Evolutionary conservation across 768 basidiomycete species (phyloP), one percentile per base, ranked within the genome.

Genomic region (Pisolithus albus): DNA sequence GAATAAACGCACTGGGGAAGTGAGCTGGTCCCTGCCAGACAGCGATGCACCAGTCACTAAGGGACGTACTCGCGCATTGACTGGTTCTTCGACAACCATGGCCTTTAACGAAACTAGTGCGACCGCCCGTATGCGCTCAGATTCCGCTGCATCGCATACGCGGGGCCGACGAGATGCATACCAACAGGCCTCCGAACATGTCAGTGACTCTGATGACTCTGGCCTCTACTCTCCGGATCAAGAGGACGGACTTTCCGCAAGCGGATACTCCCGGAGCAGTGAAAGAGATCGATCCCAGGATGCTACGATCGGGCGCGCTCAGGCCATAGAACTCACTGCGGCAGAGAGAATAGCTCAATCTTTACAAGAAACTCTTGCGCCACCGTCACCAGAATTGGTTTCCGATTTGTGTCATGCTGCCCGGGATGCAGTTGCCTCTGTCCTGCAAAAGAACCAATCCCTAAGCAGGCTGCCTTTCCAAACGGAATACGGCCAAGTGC

Each of bases 191-290:
- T 57, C 64, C 24, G 72, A 75, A 39, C 77, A 78, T 48, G 68
- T 78, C 49, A 88, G 88, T 61, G 78, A 83, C 61, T 91, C 88
- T 9, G 90, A 92, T 59, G 84, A 86, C 61, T 91, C 88, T 9
- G 87, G 86, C 4, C 52, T 64, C 32, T 70, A 68, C 46, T 68
- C 66, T 45, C 67, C 68, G 52, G 66, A 66, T 52, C 60, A 58
- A 11, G 67, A 64, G 23, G 53, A 59, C 43, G 70, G 68, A 5
- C 64, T 67, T 28, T 56, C 60, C 16, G 58, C 61, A 3, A 67
- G 69, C 48, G 56, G 62, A 34, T 65, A 64, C 46, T 68, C 69
- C 41, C 67, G 67, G 39, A 64, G 49, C 41, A 64, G 61, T 50
- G 58, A 48, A 18, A 51, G 53, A 23, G 61, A 67, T 15, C 54